A percentile compares a stretch with the other conserved stretches of the same genome.
Evolutionary conservation across 352 stramenopile genomes (phyloP).

Genomic region (Nothophytophthora sp.): DNA sequence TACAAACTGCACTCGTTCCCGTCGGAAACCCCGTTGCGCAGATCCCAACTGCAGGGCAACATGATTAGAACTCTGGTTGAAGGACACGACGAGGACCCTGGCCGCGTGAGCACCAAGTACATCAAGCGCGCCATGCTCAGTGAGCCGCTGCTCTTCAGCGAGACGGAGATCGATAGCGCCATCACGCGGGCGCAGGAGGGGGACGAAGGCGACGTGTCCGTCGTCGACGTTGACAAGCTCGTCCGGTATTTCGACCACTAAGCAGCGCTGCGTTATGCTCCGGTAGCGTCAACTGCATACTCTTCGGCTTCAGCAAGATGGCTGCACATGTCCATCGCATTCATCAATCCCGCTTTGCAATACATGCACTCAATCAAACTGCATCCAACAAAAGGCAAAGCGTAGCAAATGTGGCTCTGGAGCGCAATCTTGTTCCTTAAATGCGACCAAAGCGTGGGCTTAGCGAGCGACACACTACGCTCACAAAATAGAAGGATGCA

Average conservation of each 20-base stretch:
- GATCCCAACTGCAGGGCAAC: slow-evolving; percentile 72
- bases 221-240: slow-evolving; percentile 62
- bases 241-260: slow-evolving; percentile 67
- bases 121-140: slow-evolving; percentile 68
- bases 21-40: slow-evolving; percentile 37
- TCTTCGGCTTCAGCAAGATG: too few relatives aligned
- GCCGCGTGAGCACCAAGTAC: slow-evolving; percentile 54
- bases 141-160: slow-evolving; percentile 81
- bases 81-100: slow-evolving; percentile 62
- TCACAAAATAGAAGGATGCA: slow-evolving; percentile 17
- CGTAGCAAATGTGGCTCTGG: slow-evolving; percentile 14
- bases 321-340: too few relatives aligned
- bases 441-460: slow-evolving; percentile 5
- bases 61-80: slow-evolving; percentile 68
- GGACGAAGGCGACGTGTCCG: slow-evolving; percentile 25
- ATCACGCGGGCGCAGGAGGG: slow-evolving; percentile 50
- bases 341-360: too few relatives aligned
- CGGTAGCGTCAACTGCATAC: slow-evolving; percentile 79
- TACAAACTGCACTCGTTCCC: slow-evolving; percentile 85
- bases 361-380: too few relatives aligned
- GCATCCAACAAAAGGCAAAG: slow-evolving; percentile 19
- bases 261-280: neutral
- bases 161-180: slow-evolving; percentile 62
- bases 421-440: slow-evolving; percentile 12
- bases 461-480: slow-evolving; percentile 1